Evolutionary conservation across 2,329 filamentous ascomycete genomes (phyloP).

Genomic region (Hawksworthiomyces lignivorus): DNA sequence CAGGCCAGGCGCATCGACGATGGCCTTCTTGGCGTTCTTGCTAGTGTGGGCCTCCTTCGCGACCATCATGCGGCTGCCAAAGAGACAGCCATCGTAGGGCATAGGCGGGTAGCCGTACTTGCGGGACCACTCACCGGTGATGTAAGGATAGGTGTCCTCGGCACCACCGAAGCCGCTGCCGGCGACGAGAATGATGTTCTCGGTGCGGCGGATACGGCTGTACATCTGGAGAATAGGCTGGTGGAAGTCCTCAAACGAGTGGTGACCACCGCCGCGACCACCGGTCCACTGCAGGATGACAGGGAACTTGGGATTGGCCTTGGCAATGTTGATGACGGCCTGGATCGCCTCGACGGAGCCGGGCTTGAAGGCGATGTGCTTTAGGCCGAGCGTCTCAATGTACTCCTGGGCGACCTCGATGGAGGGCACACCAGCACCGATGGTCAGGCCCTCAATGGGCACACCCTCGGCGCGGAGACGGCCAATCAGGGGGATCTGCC

Average conservation of each 20-base stretch:
- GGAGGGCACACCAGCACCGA: conserved; percentile 87
- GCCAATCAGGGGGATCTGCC: conserved; percentile 82
- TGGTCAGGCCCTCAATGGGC: conserved; percentile 85
- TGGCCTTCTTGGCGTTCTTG: conserved; percentile 79
- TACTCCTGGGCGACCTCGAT: conserved; percentile 91
- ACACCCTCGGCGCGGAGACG: conserved; percentile 77
- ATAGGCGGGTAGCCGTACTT: conserved; percentile 83
- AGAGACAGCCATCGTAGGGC: conserved; percentile 88
- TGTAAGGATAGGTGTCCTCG: conserved; percentile 85
- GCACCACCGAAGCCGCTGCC: conserved; percentile 87
- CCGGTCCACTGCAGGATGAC: conserved; percentile 92
- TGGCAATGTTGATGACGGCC: conserved; percentile 84
- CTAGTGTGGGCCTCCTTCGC: conserved; percentile 89
- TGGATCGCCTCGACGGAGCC: conserved; percentile 85
- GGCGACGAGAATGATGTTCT: conserved; percentile 82
- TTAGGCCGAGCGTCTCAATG: conserved; percentile 83
- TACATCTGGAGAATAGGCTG: conserved; percentile 89
- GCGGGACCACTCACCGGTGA: conserved; percentile 83
- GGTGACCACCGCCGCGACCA: conserved; percentile 86
- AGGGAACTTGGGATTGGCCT: conserved; percentile 90
- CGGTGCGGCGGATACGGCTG: conserved; percentile 71
- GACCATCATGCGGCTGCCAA: conserved; percentile 91
- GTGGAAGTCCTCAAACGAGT: conserved; percentile 94
- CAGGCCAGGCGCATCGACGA: conserved; percentile 76
- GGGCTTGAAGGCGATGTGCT: conserved; percentile 92